Base-by-base conservation (phyloP, 805 yeast genomes). In the Pichia cabralensis region DNA sequence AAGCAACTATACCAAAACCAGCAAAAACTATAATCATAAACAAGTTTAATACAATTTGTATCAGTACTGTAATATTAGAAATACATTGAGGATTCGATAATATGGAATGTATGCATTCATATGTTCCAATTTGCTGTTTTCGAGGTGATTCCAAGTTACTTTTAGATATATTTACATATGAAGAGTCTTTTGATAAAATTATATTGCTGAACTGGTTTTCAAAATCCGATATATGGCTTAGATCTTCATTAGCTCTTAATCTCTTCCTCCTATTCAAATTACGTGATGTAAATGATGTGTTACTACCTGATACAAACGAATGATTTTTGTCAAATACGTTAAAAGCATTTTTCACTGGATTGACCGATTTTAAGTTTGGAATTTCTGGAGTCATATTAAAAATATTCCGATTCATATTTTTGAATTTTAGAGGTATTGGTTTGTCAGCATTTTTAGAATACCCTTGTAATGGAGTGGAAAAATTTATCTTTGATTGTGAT, bases 321-420 rank as follows among this genome's bases (percentile, higher is more conserved):
- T 26, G 7, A 13, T 8, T 30, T 24, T 40, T 44, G 33, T 53
- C 57, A 38, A 54, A 54, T 13, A 52, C 31, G 22, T 53, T 44
- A 27, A 50, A 54, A 7, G 59, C 59, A n/a, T 48, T 50, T 31
- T 47, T 49, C 9, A 53, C 55, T 2, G 53, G 46, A 28, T 50
- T 49, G 26, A 47, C 24, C 8, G 42, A 43, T n/a, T 13, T 14
- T n/a, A 2, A 24, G 17, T 8, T n/a, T 24, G 7, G 5, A 14
- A 48, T 44, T 12, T 45, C 34, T 31, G 45, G 51, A 30, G 48
- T 49, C 8, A 44, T 22, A 12, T 39, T 41, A 22, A 41, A 42
- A 14, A 37, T 29, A 23, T 29, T 22, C 11, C 30, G n/a, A n/a
- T n/a, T n/a, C n/a, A n/a, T n/a, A n/a, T n/a, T n/a, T n/a, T n/a